These are phyloP conservation scores for Ogataea populi-albae DNA, from an alignment of 805 yeast species.

Conservation along the genomic window DNA sequence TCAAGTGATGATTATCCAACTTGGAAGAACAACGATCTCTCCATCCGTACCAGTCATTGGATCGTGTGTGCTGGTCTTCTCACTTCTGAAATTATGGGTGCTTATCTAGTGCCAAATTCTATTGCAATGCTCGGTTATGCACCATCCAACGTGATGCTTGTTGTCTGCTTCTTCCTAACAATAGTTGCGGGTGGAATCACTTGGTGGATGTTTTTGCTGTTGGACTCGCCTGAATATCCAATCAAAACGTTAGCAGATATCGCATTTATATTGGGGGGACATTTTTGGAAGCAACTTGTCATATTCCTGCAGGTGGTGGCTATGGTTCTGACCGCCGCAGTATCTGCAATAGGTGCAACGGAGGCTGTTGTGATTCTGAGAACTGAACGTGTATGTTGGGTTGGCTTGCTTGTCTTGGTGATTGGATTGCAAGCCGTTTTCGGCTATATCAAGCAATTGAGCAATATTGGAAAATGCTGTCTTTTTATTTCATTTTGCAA, in stretches of 20 bases:
- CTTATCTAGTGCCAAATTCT: conserved; percentile 16
- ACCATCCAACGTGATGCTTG: conserved; percentile 15
- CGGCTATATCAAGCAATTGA: conserved; percentile 40
- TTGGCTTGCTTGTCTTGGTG: conserved; percentile 39
- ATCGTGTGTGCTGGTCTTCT: conserved; percentile 19
- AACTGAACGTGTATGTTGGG: conserved; percentile 35
- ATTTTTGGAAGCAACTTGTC: conserved; percentile 27
- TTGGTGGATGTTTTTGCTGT: conserved; percentile 35
- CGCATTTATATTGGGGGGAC: conserved; percentile 38
- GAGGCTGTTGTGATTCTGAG: conserved; percentile 40
- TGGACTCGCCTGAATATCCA: conserved; percentile 44
- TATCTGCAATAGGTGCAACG: conserved; percentile 37
- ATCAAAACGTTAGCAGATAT: conserved; percentile 41
- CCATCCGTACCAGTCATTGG: conserved; percentile 22
- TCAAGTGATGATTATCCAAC: conserved; percentile 11
- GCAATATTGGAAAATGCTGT: conserved; percentile 31
- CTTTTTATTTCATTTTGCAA: conserved; percentile 17
- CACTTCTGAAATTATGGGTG: conserved; percentile 26
- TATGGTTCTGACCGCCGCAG: conserved; percentile 42
- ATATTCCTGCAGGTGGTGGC: conserved; percentile 39
- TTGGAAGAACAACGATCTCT: conserved; percentile 18
- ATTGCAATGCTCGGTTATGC: conserved; percentile 16
- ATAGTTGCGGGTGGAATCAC: conserved; percentile 40
- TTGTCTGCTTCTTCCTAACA: conserved; percentile 26
- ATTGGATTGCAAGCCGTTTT: conserved; percentile 39